These are phyloP conservation scores for Rhodosporidiobolus odoratus DNA, from an alignment of 768 basidiomycete genomes.

Conservation along the genomic window DNA sequence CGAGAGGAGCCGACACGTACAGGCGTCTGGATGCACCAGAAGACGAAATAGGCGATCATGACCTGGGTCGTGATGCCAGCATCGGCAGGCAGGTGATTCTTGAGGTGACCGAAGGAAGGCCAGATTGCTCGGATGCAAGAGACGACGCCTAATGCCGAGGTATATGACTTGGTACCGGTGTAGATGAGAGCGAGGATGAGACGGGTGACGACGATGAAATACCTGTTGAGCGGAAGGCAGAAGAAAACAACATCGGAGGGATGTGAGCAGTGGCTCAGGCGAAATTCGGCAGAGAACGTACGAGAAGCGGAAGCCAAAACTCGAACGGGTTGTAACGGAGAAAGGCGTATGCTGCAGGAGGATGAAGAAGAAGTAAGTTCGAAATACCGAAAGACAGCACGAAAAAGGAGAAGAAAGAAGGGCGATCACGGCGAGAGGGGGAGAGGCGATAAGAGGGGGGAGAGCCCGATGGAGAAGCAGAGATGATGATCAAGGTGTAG, in stretches of 20 bases:
- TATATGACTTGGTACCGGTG: conserved; percentile 2
- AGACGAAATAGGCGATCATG: conserved; percentile 35
- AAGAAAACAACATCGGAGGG: not conserved
- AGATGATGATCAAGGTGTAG: not conserved
- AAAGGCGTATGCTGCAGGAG: conserved; percentile 7
- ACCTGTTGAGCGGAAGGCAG: not conserved
- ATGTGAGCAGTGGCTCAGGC: not conserved
- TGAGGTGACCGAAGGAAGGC: conserved; percentile 14
- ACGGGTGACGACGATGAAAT: conserved; percentile 2
- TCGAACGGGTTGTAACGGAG: conserved; percentile 4
- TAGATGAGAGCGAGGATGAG: conserved; percentile 10
- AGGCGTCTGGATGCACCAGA: conserved; percentile 24
- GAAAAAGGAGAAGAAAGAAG: not conserved
- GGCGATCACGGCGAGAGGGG: not conserved
- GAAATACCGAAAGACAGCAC: not conserved
- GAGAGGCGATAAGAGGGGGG: not conserved
- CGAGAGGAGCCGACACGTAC: conserved; percentile 18
- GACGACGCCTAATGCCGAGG: not conserved
- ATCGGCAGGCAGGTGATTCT: conserved; percentile 34
- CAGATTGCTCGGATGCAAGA: not conserved
- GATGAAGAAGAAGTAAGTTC: not conserved
- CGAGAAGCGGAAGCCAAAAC: conserved; percentile 3
- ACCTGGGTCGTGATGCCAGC: conserved; percentile 26
- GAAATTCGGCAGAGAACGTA: not conserved
- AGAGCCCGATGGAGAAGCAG: not conserved